Percentiles rank a stretch among this genome's conserved stretches.
Conservation (phyloP, 1,284 basidiomycete genomes). For the Apiotrichum porosum region DNA sequence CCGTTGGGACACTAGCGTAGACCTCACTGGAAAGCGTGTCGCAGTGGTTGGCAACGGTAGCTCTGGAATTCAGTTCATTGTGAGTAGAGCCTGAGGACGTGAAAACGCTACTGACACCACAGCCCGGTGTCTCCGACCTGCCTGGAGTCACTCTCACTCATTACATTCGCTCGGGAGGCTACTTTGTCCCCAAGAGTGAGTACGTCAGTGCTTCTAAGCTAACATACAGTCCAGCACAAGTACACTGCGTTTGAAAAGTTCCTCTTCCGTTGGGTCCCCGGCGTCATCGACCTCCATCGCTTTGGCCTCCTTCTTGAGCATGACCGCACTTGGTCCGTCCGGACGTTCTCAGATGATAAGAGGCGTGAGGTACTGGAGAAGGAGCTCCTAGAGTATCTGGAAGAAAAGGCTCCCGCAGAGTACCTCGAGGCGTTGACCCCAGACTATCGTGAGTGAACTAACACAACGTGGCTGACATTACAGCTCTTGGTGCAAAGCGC, state of each 20-base stretch:
- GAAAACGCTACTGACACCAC: background rate
- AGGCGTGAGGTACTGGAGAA: background rate
- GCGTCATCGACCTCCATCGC: background rate
- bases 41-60: slow-evolving; percentile 10
- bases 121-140: slow-evolving; percentile 8
- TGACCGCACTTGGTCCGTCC: background rate
- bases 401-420: slow-evolving; percentile 7
- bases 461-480: background rate
- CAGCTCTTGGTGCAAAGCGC: slow-evolving; percentile 12
- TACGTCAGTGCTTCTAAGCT: background rate
- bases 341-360: background rate
- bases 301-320: slow-evolving; percentile 1
- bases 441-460: slow-evolving; percentile 8
- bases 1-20: slow-evolving; percentile 29
- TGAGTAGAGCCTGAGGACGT: background rate
- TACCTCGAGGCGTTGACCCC: slow-evolving; percentile 8
- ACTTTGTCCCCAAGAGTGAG: slow-evolving; percentile 10
- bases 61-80: slow-evolving; percentile 8
- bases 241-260: slow-evolving; percentile 8
- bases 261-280: slow-evolving; percentile 11
- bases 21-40: slow-evolving; percentile 1
- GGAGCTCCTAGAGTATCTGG: slow-evolving; percentile 4
- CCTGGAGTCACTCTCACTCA: slow-evolving; percentile 6
- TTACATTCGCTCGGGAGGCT: slow-evolving; percentile 11
- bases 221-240: background rate